Percentiles rank a stretch among this genome's conserved stretches.
phyloP scores from a whole-genome alignment of 257 asterid species.

The Euphrasia confusa region DNA sequence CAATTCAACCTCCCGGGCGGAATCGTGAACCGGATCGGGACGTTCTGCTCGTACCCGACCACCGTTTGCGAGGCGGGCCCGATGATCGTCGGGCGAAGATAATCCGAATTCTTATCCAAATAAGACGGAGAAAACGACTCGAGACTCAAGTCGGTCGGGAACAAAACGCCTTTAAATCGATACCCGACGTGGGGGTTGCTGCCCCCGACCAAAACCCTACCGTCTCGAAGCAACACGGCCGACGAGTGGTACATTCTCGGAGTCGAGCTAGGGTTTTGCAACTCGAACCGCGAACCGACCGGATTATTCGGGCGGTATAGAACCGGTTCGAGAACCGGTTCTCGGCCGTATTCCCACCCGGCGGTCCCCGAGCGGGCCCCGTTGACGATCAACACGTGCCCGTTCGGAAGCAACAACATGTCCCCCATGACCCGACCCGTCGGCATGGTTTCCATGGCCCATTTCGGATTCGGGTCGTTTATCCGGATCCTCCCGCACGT shows the following conservation, averaged over 20 bases:
- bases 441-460: slow-evolving; percentile 55
- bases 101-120: slow-evolving; percentile 13
- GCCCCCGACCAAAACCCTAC: slow-evolving; percentile 41
- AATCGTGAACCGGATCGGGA: slow-evolving; percentile 23
- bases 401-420: slow-evolving; percentile 44
- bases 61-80: slow-evolving; percentile 27
- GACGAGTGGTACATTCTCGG: slow-evolving; percentile 58
- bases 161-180: slow-evolving; percentile 27
- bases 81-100: slow-evolving; percentile 30
- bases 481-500: slow-evolving; percentile 45
- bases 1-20: slow-evolving; percentile 14
- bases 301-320: slow-evolving; percentile 30
- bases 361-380: slow-evolving; percentile 46
- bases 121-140: slow-evolving; percentile 45
- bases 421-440: slow-evolving; percentile 49
- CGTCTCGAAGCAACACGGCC: slow-evolving; percentile 41
- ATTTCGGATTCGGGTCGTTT: slow-evolving; percentile 34
- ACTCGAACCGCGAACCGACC: slow-evolving; percentile 37
- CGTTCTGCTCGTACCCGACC: slow-evolving; percentile 26
- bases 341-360: slow-evolving; percentile 39
- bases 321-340: slow-evolving; percentile 36
- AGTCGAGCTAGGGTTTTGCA: slow-evolving; percentile 23
- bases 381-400: slow-evolving; percentile 38
- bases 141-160: slow-evolving; percentile 39
- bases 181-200: slow-evolving; percentile 37